phyloP scores from a whole-genome alignment of 2,329 filamentous ascomycete species.

The Thyridium curvatum region DNA sequence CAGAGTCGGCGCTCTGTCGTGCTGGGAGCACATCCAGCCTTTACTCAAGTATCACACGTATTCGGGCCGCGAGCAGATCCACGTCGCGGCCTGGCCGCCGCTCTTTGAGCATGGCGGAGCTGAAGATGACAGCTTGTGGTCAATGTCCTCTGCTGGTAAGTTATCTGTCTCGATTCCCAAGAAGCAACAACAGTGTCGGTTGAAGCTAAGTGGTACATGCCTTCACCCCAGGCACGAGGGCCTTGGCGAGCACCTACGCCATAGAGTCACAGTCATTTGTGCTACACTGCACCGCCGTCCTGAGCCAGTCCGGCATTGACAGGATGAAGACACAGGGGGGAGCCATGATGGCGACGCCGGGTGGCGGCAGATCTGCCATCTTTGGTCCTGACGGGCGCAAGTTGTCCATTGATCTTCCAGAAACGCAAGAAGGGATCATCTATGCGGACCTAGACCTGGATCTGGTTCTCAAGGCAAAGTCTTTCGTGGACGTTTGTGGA shows the following conservation, averaged over 20 bases:
- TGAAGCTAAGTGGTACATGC: no score
- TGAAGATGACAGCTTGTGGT: no score
- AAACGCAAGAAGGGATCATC: slow-evolving; percentile 19
- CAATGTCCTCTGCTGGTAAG: no score
- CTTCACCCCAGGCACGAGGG: no score
- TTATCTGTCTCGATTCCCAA: no score
- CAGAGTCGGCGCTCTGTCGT: slow-evolving; percentile 37
- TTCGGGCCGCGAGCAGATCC: slow-evolving; percentile 35
- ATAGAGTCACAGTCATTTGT: slow-evolving; percentile 51
- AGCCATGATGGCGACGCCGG: slow-evolving; percentile 7
- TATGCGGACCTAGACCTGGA: slow-evolving; percentile 27
- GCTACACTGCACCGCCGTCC: slow-evolving; percentile 42
- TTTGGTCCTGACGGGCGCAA: slow-evolving; percentile 13
- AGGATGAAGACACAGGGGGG: slow-evolving; percentile 32
- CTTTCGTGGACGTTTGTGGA: slow-evolving; percentile 37
- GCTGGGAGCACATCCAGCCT: slow-evolving; percentile 46
- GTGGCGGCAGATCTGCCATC: slow-evolving; percentile 13
- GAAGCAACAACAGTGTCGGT: no score
- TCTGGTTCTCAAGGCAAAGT: slow-evolving; percentile 27
- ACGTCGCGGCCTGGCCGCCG: slow-evolving; percentile 41
- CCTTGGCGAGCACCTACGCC: slow-evolving; percentile 48
- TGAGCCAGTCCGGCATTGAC: slow-evolving; percentile 35
- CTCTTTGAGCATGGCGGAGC: no score
- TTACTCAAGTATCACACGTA: slow-evolving; percentile 41
- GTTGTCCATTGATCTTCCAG: slow-evolving; percentile 9